A percentile compares a stretch with the other conserved stretches of the same genome.
phyloP scores from a whole-genome alignment of 176 grass and related monocot species.

The Poa annua region DNA sequence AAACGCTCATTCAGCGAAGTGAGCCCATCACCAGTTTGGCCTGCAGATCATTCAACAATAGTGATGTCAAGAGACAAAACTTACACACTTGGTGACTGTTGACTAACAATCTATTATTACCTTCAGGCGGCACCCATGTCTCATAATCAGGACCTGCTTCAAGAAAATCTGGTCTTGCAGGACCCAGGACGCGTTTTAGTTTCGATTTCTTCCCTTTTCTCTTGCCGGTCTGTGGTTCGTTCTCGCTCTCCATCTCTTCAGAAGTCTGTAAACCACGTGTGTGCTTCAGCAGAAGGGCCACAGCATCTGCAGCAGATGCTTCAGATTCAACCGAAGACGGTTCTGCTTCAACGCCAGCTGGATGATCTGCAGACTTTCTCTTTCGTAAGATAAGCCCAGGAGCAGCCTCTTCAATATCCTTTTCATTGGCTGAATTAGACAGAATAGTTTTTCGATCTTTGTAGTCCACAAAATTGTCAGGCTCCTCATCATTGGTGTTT shows the following conservation, averaged over 20 bases:
- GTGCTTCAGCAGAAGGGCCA: slow-evolving; percentile 92
- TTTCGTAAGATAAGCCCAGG: slow-evolving; percentile 93
- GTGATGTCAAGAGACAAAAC: slow-evolving; percentile 22
- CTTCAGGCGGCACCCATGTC: slow-evolving; percentile 94
- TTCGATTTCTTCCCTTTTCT: slow-evolving; percentile 57
- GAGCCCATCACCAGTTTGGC: slow-evolving; percentile 98
- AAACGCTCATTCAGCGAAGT: slow-evolving; percentile 87
- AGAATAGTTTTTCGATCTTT: slow-evolving; percentile 79
- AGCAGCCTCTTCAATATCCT: slow-evolving; percentile 72
- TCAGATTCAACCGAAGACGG: slow-evolving; percentile 63
- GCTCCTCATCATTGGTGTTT: slow-evolving; percentile 56
- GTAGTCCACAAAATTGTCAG: slow-evolving; percentile 91
- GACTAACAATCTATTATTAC: slow-evolving; percentile 39
- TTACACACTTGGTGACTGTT: neutral
- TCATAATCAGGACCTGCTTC: slow-evolving; percentile 59
- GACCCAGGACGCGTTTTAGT: slow-evolving; percentile 77
- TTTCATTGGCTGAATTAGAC: slow-evolving; percentile 45
- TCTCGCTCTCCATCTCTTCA: slow-evolving; percentile 55
- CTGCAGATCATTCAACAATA: slow-evolving; percentile 49
- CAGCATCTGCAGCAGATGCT: slow-evolving; percentile 86
- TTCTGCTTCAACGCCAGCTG: slow-evolving; percentile 38
- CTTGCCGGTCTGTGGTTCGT: slow-evolving; percentile 28
- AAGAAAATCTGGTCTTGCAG: slow-evolving; percentile 84
- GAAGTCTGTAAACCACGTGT: slow-evolving; percentile 62
- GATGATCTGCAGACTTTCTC: slow-evolving; percentile 52